Evolutionary conservation across 2,329 filamentous ascomycete species (phyloP).

Genomic region (Cladosporium sp.): DNA sequence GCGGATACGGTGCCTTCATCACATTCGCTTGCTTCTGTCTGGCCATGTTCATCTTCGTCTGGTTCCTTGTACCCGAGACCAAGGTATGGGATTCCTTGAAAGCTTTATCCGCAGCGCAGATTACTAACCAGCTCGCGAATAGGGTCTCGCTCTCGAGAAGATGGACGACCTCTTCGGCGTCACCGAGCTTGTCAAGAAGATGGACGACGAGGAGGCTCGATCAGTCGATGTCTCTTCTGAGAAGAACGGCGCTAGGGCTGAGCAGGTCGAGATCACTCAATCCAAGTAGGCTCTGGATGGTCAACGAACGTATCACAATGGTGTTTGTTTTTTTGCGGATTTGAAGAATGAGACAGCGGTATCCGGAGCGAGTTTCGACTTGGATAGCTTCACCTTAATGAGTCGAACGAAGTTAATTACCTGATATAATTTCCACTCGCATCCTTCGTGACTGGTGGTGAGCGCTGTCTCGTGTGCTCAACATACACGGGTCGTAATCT

Average conservation of each 20-base stretch:
- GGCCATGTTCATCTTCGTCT: constrained; percentile 60
- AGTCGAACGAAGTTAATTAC: too few species aligned
- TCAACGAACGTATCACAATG: too few species aligned
- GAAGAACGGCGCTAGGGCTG: constrained; percentile 4
- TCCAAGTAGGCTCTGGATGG: not conserved
- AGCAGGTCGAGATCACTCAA: constrained; percentile 11
- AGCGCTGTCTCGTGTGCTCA: too few species aligned
- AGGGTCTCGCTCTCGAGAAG: constrained; percentile 32
- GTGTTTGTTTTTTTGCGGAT: too few species aligned
- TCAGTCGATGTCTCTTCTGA: constrained; percentile 11
- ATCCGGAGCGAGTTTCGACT: too few species aligned
- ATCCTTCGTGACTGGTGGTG: too few species aligned
- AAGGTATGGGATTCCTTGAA: constrained; percentile 37
- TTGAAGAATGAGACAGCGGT: too few species aligned
- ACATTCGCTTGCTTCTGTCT: constrained; percentile 64
- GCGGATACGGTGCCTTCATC: constrained; percentile 38
- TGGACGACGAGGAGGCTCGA: constrained; percentile 10
- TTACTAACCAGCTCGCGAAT: not conserved
- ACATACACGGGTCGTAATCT: too few species aligned
- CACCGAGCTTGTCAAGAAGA: constrained; percentile 12
- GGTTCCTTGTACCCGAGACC: constrained; percentile 67
- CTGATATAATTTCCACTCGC: too few species aligned
- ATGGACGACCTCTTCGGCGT: constrained; percentile 30
- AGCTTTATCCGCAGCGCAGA: not conserved
- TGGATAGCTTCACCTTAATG: too few species aligned